These are phyloP conservation scores for Aspergillus sp. DNA, from an alignment of 2,329 filamentous ascomycete species.

Conservation along the genomic window DNA sequence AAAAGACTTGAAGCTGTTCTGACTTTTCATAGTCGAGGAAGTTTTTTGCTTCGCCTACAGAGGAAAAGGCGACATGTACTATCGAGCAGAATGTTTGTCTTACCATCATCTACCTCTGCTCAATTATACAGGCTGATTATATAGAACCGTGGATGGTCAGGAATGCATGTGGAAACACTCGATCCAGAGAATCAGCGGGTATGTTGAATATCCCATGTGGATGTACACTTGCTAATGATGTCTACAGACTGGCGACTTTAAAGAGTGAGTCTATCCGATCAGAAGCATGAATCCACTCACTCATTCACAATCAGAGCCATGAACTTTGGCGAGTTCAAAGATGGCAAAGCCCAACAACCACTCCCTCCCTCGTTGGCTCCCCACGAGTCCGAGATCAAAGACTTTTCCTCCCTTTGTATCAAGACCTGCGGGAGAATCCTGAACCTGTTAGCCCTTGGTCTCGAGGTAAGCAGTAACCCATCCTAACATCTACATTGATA, in stretches of 20 bases:
- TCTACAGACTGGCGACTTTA: conserved; percentile 70
- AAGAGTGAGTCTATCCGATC: conserved; percentile 58
- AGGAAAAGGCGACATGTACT: conserved; percentile 69
- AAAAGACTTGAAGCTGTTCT: neutral
- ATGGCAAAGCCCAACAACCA: conserved; percentile 68
- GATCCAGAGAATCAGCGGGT: conserved; percentile 79
- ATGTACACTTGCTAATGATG: conserved; percentile 9
- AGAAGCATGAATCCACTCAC: neutral
- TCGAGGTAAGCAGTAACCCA: conserved; percentile 51
- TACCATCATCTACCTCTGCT: neutral
- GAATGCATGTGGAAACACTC: conserved; percentile 81
- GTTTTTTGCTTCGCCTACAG: conserved; percentile 66
- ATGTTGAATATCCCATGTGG: conserved; percentile 20
- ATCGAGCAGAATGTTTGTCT: conserved; percentile 59
- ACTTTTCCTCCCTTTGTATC: conserved; percentile 69
- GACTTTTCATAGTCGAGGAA: conserved; percentile 53
- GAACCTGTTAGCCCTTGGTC: conserved; percentile 70
- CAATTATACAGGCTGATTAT: conserved; percentile 1
- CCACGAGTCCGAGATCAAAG: conserved; percentile 57
- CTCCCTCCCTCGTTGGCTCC: conserved; percentile 61
- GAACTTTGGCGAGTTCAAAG: conserved; percentile 77
- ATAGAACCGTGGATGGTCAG: conserved; percentile 82
- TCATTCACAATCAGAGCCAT: conserved; percentile 60
- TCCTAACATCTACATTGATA: neutral
- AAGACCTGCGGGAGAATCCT: conserved; percentile 68